Base-by-base conservation (phyloP, 2,329 filamentous ascomycete genomes). In the Colletotrichum tabaci region DNA sequence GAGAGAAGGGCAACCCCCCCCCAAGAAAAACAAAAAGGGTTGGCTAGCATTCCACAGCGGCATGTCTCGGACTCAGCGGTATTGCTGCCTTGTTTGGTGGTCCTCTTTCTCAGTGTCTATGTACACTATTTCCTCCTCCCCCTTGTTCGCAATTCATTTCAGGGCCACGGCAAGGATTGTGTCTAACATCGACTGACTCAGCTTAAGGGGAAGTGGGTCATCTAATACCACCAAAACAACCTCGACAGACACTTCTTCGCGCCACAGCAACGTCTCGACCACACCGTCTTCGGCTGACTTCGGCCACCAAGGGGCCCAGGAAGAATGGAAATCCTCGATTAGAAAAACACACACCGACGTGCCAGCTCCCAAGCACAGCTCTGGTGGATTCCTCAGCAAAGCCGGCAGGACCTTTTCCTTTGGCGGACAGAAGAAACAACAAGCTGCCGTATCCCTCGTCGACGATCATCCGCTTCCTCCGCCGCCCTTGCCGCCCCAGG, bases 251-350 rank as follows among this genome's bases (percentile, higher is more conserved):
- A 88, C 87, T 75, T 90, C 88, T 44, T 91, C 89, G 61, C 86
- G 88, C 77, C 87, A 90, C 78, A 90, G 89, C 79, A 89, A 89
- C 79, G 87, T 85, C 63, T 90, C 89, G n/a, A 90, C 89, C 47
- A 84, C 89, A 46, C 88, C 89, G 15, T 91, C 89, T 3, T 90
- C 89, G 4, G 85, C 88, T 62, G 88, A 86, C 63, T 76, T 81
- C 44, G 79, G 77, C 52, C 75, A 74, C 56, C 77, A 81, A 50
- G 79, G 77, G 53, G 75, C 74, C 12, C 81, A 83, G 47, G 83
- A 87, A 67, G 84, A 86, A 65, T 81, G 79, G 80, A 81, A 79
- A 61, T 77, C 77, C 52, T 72, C 76, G 44, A 76, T 74, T 66
- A 85, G 79, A 76, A 87, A 84, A 75, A 76, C 77, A 30, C 77